Evolutionary conservation across 179 eudicot genomes (phyloP), one percentile per base, ranked within the genome.

Genomic region (Sideroxylon spinosum): DNA sequence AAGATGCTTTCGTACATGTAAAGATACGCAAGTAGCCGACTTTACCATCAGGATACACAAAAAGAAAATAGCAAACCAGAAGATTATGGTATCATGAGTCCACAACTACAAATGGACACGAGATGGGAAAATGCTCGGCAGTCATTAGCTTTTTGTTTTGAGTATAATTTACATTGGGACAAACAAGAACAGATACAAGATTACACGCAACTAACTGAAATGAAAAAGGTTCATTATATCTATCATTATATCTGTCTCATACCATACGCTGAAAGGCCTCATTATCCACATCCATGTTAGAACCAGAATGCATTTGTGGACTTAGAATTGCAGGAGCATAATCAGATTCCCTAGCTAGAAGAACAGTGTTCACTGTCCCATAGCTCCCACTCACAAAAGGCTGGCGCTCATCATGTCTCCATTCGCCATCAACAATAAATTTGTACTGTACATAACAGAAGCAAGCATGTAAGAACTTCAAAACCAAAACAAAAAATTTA

Each of bases 371-470:
- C 78, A 94, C 98, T 37, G 79, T 84, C 37, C 97, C 98, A 84
- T 82, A 86, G 80, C 68, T 82, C 78, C 96, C 92, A 77, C 79
- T 92, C 52, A 85, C 88, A 86, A 81, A 85, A 49, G 91, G 92
- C 78, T 87, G 94, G 78, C 84, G 88, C 62, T 90, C 97, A 78
- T 95, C 99, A 84, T 93, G 86, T 76, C 93, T 88, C 97, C 96
- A 93, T 86, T 95, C 96, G 57, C 98, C 99, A 85, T 95, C 99
- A 72, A 95, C 99, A 61, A 88, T 85, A 75, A 93, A 95, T 83
- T 93, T 95, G 86, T 89, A 95, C 99, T 95, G 92, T 89, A 86
- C 23, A 26, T n/a, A 73, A 68, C 6, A 74, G 48, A 68, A 79
- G 56, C 56, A 52, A 52, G 16, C 56, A 52, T 10, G 12, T 52